Evolutionary conservation across 225 moss, liverwort and hornwort species (phyloP).

Genomic region (Asterella californica): DNA sequence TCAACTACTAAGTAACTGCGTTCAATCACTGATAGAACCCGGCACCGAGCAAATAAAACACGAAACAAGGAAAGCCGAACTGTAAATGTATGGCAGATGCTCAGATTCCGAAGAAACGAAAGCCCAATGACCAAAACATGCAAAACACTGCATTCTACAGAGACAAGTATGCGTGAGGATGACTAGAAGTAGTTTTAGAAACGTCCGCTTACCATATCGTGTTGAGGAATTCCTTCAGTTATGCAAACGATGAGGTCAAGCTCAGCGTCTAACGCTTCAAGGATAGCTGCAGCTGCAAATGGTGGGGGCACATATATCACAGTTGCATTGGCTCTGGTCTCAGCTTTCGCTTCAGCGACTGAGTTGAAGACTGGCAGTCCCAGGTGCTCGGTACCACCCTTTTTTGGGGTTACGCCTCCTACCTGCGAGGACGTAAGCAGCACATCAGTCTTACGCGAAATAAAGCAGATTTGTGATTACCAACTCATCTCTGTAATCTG

Average conservation of each 20-base stretch:
- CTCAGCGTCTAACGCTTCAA: conserved; percentile 61
- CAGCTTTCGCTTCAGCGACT: conserved; percentile 50
- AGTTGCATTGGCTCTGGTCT: conserved; percentile 54
- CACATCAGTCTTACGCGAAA: not conserved
- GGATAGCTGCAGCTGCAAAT: conserved; percentile 45
- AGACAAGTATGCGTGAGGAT: not conserved
- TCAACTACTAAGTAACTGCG: no score
- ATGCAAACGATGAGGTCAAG: conserved; percentile 60
- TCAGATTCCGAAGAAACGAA: not conserved
- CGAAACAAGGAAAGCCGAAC: not conserved
- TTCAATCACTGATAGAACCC: no score
- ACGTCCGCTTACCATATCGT: conserved; percentile 48
- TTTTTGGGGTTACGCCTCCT: conserved; percentile 63
- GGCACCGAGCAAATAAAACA: no score
- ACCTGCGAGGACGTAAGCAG: conserved; percentile 27
- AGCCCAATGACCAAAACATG: not conserved
- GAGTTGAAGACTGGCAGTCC: conserved; percentile 55
- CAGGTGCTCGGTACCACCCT: conserved; percentile 57
- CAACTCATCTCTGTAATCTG: no score
- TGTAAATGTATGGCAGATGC: not conserved
- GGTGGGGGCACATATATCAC: conserved; percentile 63
- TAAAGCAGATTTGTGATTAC: not conserved
- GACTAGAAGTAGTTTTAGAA: not conserved
- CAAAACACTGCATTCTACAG: not conserved
- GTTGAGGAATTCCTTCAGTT: conserved; percentile 65